These are phyloP conservation scores for Emericellopsis atlantica DNA, from an alignment of 2,329 filamentous ascomycete species.

Conservation along the genomic window DNA sequence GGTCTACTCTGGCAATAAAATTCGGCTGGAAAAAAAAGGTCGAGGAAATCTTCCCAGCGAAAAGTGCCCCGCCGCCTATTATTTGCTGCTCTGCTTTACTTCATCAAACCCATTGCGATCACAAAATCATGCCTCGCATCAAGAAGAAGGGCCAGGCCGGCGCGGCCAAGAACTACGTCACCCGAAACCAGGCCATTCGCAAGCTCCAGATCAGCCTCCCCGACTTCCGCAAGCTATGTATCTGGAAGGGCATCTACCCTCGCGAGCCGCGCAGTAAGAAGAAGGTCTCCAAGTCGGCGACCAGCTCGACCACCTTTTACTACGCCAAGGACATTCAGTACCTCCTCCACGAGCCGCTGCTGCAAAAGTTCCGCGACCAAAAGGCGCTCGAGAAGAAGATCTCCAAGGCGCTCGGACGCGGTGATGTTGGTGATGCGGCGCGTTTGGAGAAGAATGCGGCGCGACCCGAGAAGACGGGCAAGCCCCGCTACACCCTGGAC, in stretches of 20 bases:
- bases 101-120: neutral
- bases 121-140: constrained; percentile 51
- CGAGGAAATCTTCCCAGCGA: constrained; percentile 5
- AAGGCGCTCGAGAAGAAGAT: constrained; percentile 98
- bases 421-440: constrained; percentile 79
- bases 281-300: constrained; percentile 87
- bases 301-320: constrained; percentile 83
- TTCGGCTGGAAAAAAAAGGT: constrained; percentile 15
- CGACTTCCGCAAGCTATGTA: constrained; percentile 95
- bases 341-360: constrained; percentile 86
- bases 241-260: constrained; percentile 99
- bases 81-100: neutral
- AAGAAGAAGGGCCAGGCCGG: constrained; percentile 92
- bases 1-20: neutral
- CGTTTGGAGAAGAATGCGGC: constrained; percentile 78
- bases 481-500: constrained; percentile 81
- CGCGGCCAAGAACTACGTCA: constrained; percentile 97
- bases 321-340: constrained; percentile 96
- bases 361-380: constrained; percentile 92
- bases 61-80: constrained; percentile 1
- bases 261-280: constrained; percentile 94
- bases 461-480: constrained; percentile 80
- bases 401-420: constrained; percentile 76
- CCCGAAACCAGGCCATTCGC: constrained; percentile 88
- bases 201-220: constrained; percentile 96